Conservation (phyloP, 495 filamentous ascomycete genomes). For the Extremus antarcticus region DNA sequence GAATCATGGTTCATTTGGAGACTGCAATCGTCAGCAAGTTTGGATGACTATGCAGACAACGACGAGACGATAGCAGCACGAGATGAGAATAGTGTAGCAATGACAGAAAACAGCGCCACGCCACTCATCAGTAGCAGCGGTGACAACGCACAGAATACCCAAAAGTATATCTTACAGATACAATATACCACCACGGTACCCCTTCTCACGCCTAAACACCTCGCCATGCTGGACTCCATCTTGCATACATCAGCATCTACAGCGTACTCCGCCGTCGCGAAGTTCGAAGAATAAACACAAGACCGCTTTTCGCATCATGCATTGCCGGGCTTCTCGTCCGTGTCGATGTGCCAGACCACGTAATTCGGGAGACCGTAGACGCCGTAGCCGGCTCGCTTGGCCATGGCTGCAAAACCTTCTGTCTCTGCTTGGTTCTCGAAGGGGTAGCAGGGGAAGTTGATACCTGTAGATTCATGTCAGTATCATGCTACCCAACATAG, state of each 20-base stretch:
- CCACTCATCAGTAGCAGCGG: neutral
- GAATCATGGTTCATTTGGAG: too few relatives aligned
- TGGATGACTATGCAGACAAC: too few relatives aligned
- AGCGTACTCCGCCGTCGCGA: neutral
- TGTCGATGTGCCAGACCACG: constrained; percentile 97
- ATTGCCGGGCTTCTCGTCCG: constrained; percentile 93
- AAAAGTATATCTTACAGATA: constrained; percentile 1
- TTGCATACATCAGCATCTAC: neutral
- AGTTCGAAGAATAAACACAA: neutral
- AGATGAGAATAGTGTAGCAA: too few relatives aligned
- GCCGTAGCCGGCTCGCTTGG: constrained; percentile 88
- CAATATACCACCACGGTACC: neutral
- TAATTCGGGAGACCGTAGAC: constrained; percentile 93
- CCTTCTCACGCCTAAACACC: neutral
- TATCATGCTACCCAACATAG: too few relatives aligned
- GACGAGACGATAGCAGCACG: neutral
- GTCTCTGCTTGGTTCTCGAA: constrained; percentile 99
- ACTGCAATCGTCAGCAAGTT: neutral
- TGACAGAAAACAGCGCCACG: neutral
- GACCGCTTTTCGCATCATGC: constrained; percentile 11
- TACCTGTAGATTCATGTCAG: constrained; percentile 44
- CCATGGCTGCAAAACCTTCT: constrained; percentile 97
- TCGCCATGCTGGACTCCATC: neutral
- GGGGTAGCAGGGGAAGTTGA: constrained; percentile 94
- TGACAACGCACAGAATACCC: neutral